Conservation (phyloP, 2,329 filamentous ascomycete genomes). For the Xylaria sp. region DNA sequence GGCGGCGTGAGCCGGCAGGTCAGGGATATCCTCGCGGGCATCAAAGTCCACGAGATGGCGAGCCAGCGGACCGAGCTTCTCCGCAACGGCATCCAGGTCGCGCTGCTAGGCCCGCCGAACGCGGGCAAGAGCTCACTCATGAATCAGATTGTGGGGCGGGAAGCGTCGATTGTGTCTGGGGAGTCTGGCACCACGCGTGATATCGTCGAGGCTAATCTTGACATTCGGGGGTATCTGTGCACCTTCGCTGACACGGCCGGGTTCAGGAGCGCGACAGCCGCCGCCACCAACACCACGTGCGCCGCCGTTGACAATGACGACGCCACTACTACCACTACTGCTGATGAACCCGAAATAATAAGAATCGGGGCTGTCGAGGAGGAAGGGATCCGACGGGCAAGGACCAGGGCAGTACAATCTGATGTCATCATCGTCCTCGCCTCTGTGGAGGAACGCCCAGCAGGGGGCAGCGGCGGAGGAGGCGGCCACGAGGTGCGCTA, state of each 20-base stretch:
- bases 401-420: slow-evolving; percentile 81
- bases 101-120: slow-evolving; percentile 90
- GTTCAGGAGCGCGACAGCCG: slow-evolving; percentile 65
- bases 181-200: slow-evolving; percentile 95
- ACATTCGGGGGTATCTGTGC: slow-evolving; percentile 89
- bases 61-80: slow-evolving; percentile 85
- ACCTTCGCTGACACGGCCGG: slow-evolving; percentile 97
- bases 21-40: slow-evolving; percentile 66
- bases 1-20: slow-evolving; percentile 75
- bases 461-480: slow-evolving; percentile 45
- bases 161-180: slow-evolving; percentile 93
- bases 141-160: slow-evolving; percentile 88
- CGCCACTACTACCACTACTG: slow-evolving; percentile 11
- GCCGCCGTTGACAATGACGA: slow-evolving; percentile 7
- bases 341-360: slow-evolving; percentile 34
- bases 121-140: slow-evolving; percentile 94
- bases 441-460: slow-evolving; percentile 69
- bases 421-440: slow-evolving; percentile 87
- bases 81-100: slow-evolving; percentile 84
- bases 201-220: slow-evolving; percentile 90
- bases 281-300: too few species aligned
- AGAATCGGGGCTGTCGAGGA: slow-evolving; percentile 79
- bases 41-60: slow-evolving; percentile 78
- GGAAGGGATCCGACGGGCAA: slow-evolving; percentile 91
- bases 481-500: slow-evolving; percentile 58